These are phyloP conservation scores for Vitis cinerea DNA, from an alignment of 164 flowering plant genomes.

Conservation along the genomic window DNA sequence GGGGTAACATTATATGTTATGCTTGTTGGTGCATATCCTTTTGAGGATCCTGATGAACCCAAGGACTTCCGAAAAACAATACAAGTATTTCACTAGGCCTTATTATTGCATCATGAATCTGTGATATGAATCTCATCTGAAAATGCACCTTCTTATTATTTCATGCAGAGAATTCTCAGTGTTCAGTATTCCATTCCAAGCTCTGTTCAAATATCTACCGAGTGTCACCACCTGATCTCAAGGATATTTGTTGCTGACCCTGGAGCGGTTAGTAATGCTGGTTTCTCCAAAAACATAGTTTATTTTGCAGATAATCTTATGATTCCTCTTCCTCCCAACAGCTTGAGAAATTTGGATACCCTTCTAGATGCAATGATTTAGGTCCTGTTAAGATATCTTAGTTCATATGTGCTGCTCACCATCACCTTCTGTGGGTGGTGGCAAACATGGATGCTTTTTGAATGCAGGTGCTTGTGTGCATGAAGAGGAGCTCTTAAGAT, in stretches of 20 bases:
- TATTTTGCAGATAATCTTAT: too few species aligned
- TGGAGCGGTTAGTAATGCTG: constrained; percentile 36
- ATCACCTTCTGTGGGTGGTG: too few species aligned
- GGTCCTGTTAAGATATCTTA: too few species aligned
- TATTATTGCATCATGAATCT: not conserved
- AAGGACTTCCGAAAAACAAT: constrained; percentile 82
- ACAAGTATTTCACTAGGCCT: constrained; percentile 34
- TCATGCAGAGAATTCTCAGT: constrained; percentile 53
- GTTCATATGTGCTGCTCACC: too few species aligned
- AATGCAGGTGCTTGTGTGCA: too few species aligned
- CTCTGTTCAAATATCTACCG: constrained; percentile 42
- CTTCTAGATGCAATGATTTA: too few species aligned
- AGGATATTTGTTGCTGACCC: constrained; percentile 68
- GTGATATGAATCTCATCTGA: not conserved
- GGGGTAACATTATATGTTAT: constrained; percentile 90
- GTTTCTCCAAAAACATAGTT: not conserved
- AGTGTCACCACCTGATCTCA: constrained; percentile 56
- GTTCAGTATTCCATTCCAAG: constrained; percentile 69
- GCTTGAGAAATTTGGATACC: too few species aligned
- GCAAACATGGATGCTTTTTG: too few species aligned
- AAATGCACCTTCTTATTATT: not conserved
- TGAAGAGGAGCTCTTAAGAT: too few species aligned
- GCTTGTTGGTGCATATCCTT: constrained; percentile 89
- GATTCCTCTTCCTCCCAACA: too few species aligned
- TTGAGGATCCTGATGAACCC: constrained; percentile 89